These are phyloP conservation scores for Xylaria sp. DNA, from an alignment of 2,329 filamentous ascomycete species.

Conservation along the genomic window DNA sequence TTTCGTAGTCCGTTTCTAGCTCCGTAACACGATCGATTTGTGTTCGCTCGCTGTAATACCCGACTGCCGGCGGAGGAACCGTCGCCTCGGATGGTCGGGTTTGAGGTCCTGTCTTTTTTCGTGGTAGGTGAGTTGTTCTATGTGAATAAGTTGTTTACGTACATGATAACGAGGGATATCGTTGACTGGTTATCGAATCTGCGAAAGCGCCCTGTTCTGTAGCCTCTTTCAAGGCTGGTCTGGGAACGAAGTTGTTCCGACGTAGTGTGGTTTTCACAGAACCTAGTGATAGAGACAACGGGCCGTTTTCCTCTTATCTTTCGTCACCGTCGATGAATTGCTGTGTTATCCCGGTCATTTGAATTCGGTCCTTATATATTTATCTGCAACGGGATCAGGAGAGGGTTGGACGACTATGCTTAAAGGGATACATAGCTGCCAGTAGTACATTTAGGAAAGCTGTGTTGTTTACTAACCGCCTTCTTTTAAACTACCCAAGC, in stretches of 20 bases:
- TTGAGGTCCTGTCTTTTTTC: neutral
- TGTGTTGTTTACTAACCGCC: neutral
- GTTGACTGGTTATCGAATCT: neutral
- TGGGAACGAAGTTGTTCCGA: neutral
- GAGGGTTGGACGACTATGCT: neutral
- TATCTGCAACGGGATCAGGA: neutral
- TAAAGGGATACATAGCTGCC: too few species aligned
- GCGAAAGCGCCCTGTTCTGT: neutral
- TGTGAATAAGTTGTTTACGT: neutral
- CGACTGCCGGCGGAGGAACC: neutral
- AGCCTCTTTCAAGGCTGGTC: neutral
- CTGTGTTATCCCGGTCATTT: neutral
- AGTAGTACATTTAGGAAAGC: too few species aligned
- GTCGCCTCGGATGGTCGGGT: neutral
- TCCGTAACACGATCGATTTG: neutral
- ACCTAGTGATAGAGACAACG: constrained; percentile 10
- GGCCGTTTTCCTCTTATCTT: constrained; percentile 13
- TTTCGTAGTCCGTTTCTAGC: neutral
- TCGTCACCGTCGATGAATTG: neutral
- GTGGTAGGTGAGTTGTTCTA: neutral
- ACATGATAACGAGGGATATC: neutral
- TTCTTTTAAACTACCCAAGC: neutral
- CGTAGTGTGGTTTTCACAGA: neutral
- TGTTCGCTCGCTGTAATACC: neutral
- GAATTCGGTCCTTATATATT: constrained; percentile 25